A percentile compares a stretch with the other conserved stretches of the same genome.
Conservation (phyloP, 305 asterid species). For the Fraxinus paxiana region DNA sequence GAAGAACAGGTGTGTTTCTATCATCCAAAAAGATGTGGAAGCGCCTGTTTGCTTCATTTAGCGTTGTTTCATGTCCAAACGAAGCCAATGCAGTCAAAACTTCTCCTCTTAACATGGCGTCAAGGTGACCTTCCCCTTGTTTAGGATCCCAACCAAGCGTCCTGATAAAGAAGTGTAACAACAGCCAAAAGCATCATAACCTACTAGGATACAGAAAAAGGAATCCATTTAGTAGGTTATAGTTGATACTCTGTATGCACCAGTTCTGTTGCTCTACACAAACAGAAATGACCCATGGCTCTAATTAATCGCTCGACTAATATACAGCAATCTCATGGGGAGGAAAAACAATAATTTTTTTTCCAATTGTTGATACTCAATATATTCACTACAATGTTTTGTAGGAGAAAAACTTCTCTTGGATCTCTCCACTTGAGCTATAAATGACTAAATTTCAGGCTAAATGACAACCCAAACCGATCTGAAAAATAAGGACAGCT, state of each 20-base stretch:
- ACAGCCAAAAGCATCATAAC: background rate
- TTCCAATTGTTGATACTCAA: background rate
- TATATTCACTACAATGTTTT: background rate
- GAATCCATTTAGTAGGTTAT: background rate
- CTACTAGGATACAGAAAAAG: background rate
- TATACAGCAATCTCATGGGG: background rate
- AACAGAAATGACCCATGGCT: background rate
- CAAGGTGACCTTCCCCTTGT: conserved; percentile 88
- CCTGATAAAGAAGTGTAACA: conserved; percentile 48
- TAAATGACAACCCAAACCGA: background rate
- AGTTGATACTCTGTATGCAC: background rate
- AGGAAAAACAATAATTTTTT: background rate
- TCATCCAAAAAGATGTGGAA: conserved; percentile 67
- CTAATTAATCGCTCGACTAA: background rate
- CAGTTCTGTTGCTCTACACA: background rate
- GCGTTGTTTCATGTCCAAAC: conserved; percentile 68
- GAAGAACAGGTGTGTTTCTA: conserved; percentile 62
- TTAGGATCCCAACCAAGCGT: conserved; percentile 97
- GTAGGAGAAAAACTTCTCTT: background rate
- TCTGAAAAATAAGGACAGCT: background rate
- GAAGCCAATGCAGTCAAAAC: conserved; percentile 62
- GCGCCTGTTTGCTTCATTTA: conserved; percentile 76
- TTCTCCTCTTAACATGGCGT: conserved; percentile 93
- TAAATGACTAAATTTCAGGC: background rate
- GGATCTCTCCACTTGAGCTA: background rate